phyloP scores from a whole-genome alignment of 805 yeast species.

The Yarrowia sp. region DNA sequence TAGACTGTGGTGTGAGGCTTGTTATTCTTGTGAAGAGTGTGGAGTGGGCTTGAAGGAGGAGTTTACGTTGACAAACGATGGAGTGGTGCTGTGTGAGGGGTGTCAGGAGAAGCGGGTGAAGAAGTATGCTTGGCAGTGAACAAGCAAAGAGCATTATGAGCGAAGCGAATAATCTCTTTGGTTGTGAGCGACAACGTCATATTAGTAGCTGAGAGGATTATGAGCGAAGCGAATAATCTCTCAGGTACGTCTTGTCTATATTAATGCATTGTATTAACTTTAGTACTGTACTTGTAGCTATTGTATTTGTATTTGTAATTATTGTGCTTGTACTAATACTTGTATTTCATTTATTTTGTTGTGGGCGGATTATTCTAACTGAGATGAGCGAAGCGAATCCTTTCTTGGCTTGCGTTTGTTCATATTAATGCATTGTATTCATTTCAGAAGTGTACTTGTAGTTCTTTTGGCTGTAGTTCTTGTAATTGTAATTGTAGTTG shows the following conservation, averaged over 20 bases:
- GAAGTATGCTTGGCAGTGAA: constrained; percentile 31
- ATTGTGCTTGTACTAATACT: too few relatives aligned
- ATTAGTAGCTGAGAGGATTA: background rate
- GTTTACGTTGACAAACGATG: constrained; percentile 38
- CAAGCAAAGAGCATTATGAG: background rate
- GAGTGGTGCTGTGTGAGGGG: constrained; percentile 35
- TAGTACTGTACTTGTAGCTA: too few relatives aligned
- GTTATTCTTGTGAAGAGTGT: constrained; percentile 39
- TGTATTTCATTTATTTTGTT: too few relatives aligned
- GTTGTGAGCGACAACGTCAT: background rate
- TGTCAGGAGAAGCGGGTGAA: constrained; percentile 35
- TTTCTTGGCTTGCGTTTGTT: too few relatives aligned
- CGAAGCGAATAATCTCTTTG: background rate
- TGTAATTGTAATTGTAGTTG: too few relatives aligned
- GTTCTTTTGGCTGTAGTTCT: too few relatives aligned
- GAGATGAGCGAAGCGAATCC: background rate
- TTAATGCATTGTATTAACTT: too few relatives aligned
- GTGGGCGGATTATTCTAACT: too few relatives aligned
- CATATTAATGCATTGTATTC: too few relatives aligned
- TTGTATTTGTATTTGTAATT: too few relatives aligned
- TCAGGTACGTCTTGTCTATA: too few relatives aligned
- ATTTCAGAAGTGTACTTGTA: too few relatives aligned
- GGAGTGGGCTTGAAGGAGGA: constrained; percentile 35
- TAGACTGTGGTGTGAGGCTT: constrained; percentile 37
- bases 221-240: background rate